These are phyloP conservation scores for Salvia splendens DNA, from an alignment of 257 asterid species.

Conservation along the genomic window DNA sequence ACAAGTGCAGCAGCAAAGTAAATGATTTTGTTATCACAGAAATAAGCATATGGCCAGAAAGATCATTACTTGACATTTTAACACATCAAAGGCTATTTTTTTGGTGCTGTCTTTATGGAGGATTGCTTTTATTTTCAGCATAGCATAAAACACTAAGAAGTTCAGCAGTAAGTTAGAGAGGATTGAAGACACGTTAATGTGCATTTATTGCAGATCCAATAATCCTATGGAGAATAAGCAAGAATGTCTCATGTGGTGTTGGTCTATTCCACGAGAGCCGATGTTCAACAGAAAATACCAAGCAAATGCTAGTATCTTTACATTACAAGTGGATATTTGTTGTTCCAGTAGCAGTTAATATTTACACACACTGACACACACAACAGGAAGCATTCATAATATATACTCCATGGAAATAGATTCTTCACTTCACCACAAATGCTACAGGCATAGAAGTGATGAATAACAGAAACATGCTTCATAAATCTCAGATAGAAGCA, in stretches of 20 bases:
- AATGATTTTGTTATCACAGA: not conserved
- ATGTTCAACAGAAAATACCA: too few species aligned
- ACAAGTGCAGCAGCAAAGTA: not conserved
- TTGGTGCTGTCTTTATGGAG: too few species aligned
- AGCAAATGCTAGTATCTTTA: too few species aligned
- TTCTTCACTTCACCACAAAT: not conserved
- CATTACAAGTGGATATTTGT: not conserved
- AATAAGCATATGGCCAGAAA: not conserved
- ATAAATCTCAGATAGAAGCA: not conserved
- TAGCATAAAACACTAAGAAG: too few species aligned
- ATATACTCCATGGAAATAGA: not conserved
- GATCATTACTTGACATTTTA: not conserved
- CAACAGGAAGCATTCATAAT: not conserved
- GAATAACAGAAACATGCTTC: constrained; percentile 2
- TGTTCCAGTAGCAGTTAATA: not conserved
- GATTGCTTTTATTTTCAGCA: too few species aligned
- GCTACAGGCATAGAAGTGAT: not conserved
- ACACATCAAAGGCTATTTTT: too few species aligned
- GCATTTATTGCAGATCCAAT: too few species aligned
- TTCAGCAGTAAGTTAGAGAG: too few species aligned
- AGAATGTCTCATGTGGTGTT: too few species aligned
- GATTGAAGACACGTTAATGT: too few species aligned
- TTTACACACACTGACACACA: not conserved
- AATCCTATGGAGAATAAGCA: too few species aligned
- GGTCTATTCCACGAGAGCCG: too few species aligned